Evolutionary conservation across 306 rosid genomes (phyloP), one percentile per base, ranked within the genome.

Genomic region (Cucurbita ficifolia): DNA sequence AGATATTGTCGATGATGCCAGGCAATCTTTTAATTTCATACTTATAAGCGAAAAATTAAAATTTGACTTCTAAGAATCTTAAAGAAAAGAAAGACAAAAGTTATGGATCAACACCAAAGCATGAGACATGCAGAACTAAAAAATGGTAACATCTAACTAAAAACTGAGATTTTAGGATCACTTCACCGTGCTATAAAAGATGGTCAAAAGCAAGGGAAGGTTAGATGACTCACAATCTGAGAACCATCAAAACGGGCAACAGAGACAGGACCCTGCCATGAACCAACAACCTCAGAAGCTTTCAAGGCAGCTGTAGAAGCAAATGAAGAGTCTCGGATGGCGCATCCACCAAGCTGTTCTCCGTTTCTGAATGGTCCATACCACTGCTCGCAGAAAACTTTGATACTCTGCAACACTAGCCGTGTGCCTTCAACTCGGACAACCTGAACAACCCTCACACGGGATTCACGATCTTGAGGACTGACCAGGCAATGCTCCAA

Each of bases 301-400:
- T 72, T 43, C 84, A 80, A 49, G 48, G 91, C 87, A 58, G 87
- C 76, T 0, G 96, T 86, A 61, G 97, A 77, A 63, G 99, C 97
- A 76, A 94, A 91, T 33, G 92, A 92, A 39, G 99, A 91, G 79
- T 94, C 96, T 2, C 83, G 85, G 63, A 94, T 89, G 11, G 97
- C 84, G 59, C 99, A 94, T 64, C 99, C 99, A 36, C 99, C 99
- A 16, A 94, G 84, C 81, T 94, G 99, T 4, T 94, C 97, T 10
- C 99, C 99, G 39, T 94, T 86, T 82, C 96, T 89, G 83, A 84
- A 94, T 56, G 99, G 99, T n/a, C 99, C 97, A 62, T 94, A 94
- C 97, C 99, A 94, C 80, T 86, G 95, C 84, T 94, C 99, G 51
- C 92, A 83, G 84, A 80, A 88, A 49, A 91, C 92, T 81, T 78